Conservation (phyloP, 2,329 filamentous ascomycete species). For the Chaetomium olivaceum region DNA sequence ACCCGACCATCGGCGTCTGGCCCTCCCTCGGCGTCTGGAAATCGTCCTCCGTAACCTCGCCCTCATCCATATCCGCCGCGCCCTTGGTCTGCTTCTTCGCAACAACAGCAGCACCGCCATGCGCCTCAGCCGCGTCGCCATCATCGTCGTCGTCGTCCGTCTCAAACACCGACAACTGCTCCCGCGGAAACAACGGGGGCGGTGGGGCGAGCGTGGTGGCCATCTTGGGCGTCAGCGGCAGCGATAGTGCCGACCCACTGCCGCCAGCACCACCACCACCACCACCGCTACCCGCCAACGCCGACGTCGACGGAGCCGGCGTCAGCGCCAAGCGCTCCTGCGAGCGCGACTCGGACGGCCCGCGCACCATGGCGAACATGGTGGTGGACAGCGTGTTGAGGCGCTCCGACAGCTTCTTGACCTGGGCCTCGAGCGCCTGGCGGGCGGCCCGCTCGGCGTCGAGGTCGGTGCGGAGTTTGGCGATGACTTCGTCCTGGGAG, state of each 20-base stretch:
- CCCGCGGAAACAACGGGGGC: slow-evolving; percentile 23
- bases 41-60: slow-evolving; percentile 45
- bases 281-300: no score
- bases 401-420: slow-evolving; percentile 54
- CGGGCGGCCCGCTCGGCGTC: slow-evolving; percentile 59
- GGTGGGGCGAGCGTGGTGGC: no score
- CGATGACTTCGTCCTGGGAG: background rate
- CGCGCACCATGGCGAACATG: slow-evolving; percentile 42
- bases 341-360: slow-evolving; percentile 40
- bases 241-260: slow-evolving; percentile 20
- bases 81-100: background rate
- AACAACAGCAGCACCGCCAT: background rate
- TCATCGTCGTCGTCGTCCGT: slow-evolving; percentile 44
- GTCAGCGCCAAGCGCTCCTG: slow-evolving; percentile 33
- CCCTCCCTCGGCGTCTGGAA: slow-evolving; percentile 57
- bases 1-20: slow-evolving; percentile 36
- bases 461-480: slow-evolving; percentile 46
- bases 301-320: background rate
- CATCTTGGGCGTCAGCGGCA: no score
- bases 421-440: slow-evolving; percentile 56
- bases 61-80: slow-evolving; percentile 26
- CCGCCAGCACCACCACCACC: background rate
- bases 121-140: slow-evolving; percentile 19
- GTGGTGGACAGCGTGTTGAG: slow-evolving; percentile 49
- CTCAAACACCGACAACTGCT: slow-evolving; percentile 36